These are phyloP conservation scores for Boletus rubescentipes DNA, from an alignment of 768 basidiomycete species.

Conservation along the genomic window DNA sequence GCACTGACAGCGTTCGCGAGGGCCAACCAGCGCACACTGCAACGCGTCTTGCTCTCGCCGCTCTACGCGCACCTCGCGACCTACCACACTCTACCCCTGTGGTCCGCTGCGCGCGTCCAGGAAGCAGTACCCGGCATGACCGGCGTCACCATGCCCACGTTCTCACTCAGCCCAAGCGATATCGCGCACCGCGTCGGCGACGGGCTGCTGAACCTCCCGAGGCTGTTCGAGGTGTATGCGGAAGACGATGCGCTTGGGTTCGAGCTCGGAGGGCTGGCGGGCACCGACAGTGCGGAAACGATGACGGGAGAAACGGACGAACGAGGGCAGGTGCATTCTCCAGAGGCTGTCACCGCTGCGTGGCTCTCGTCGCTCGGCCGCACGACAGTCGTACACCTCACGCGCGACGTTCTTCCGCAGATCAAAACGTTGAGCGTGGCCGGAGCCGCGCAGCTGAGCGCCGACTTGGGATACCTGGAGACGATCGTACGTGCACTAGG, in stretches of 20 bases:
- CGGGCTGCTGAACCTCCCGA: conserved; percentile 89
- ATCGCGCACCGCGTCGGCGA: conserved; percentile 88
- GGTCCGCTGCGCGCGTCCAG: conserved; percentile 49
- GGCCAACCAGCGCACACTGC: conserved; percentile 74
- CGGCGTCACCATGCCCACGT: conserved; percentile 70
- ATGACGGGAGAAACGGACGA: conserved; percentile 12
- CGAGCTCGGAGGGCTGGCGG: conserved; percentile 80
- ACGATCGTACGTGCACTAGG: conserved; percentile 91
- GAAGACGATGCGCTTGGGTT: conserved; percentile 89
- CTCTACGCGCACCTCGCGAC: conserved; percentile 66
- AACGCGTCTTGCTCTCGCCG: conserved; percentile 82
- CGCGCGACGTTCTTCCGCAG: conserved; percentile 63
- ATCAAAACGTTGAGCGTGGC: conserved; percentile 59
- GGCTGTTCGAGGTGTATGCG: conserved; percentile 92
- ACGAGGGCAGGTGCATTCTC: conserved; percentile 37
- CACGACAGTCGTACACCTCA: conserved; percentile 73
- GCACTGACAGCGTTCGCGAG: conserved; percentile 65
- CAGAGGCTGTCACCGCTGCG: conserved; percentile 81
- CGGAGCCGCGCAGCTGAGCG: conserved; percentile 81
- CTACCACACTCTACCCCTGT: conserved; percentile 69
- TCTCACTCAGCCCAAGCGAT: conserved; percentile 90
- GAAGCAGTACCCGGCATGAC: conserved; percentile 32
- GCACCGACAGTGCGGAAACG: conserved; percentile 49
- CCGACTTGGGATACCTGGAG: conserved; percentile 85
- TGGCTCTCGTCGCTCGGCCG: conserved; percentile 94